Evolutionary conservation across 306 rosid genomes (phyloP).

Genomic region (Lathyrus sativus): DNA sequence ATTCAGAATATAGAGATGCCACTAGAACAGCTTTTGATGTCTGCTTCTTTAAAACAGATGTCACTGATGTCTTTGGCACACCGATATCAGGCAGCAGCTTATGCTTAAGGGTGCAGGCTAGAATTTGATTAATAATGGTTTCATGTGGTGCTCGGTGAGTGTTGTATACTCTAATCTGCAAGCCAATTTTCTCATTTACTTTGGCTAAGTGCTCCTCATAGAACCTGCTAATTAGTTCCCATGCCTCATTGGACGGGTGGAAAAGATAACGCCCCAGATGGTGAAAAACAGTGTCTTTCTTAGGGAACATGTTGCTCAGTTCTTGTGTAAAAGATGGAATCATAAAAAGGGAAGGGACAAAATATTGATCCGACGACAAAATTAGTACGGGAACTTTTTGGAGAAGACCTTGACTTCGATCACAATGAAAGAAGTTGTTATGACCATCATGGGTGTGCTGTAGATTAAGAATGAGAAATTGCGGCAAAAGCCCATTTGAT

Average conservation of each 20-base stretch:
- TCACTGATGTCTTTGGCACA: slow-evolving; percentile 23
- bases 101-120: slow-evolving; percentile 61
- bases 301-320: slow-evolving; percentile 42
- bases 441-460: slow-evolving; percentile 61
- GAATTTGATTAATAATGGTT: slow-evolving; percentile 60
- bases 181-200: slow-evolving; percentile 49
- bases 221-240: slow-evolving; percentile 55
- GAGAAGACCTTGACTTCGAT: slow-evolving; percentile 55
- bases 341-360: slow-evolving; percentile 70
- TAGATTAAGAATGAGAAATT: slow-evolving; percentile 61
- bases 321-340: slow-evolving; percentile 55
- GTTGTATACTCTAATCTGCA: slow-evolving; percentile 53
- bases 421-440: slow-evolving; percentile 73
- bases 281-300: slow-evolving; percentile 50
- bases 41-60: slow-evolving; percentile 38
- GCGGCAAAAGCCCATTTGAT: slow-evolving; percentile 38
- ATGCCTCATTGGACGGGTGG: slow-evolving; percentile 53
- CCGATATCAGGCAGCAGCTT: slow-evolving; percentile 58
- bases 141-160: slow-evolving; percentile 46
- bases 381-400: slow-evolving; percentile 54
- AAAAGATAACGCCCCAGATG: slow-evolving; percentile 54
- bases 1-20: slow-evolving; percentile 66
- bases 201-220: slow-evolving; percentile 41
- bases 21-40: slow-evolving; percentile 66
- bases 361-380: slow-evolving; percentile 62